Percentiles rank a stretch among this genome's conserved stretches.
Evolutionary conservation across 2,329 filamentous ascomycete species (phyloP).

Genomic region (Diaporthe sp.): DNA sequence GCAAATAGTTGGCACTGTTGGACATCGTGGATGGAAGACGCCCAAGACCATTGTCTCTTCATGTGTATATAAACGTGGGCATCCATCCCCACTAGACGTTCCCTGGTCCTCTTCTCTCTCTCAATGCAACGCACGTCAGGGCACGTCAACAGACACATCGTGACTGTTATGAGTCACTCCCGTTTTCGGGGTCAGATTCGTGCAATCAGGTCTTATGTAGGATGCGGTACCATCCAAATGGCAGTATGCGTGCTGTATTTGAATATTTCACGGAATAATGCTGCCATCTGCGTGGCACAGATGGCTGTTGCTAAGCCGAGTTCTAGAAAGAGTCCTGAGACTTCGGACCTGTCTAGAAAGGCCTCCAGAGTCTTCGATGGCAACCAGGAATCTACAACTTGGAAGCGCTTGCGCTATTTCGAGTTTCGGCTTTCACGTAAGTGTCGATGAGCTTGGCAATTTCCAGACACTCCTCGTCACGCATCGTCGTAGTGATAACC

Average conservation of each 20-base stretch:
- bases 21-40: too few species aligned
- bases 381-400: not conserved
- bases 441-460: constrained; percentile 39
- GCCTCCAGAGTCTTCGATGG: not conserved
- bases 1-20: too few species aligned
- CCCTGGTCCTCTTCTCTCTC: too few species aligned
- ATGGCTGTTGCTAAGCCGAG: not conserved
- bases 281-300: not conserved
- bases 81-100: too few species aligned
- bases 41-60: too few species aligned
- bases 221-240: not conserved
- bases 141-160: too few species aligned
- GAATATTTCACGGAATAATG: not conserved
- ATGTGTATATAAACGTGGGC: too few species aligned
- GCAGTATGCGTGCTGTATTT: not conserved
- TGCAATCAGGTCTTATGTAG: too few species aligned
- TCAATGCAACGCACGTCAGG: too few species aligned
- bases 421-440: constrained; percentile 7
- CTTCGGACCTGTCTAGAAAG: too few species aligned
- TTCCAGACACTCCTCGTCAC: constrained; percentile 42
- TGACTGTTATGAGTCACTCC: not conserved
- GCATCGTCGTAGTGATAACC: constrained; percentile 40
- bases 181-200: not conserved
- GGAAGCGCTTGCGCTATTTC: not conserved
- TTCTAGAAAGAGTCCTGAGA: not conserved